Evolutionary conservation across 2,329 filamentous ascomycete genomes (phyloP).

Genomic region (Pezicula carpinea): DNA sequence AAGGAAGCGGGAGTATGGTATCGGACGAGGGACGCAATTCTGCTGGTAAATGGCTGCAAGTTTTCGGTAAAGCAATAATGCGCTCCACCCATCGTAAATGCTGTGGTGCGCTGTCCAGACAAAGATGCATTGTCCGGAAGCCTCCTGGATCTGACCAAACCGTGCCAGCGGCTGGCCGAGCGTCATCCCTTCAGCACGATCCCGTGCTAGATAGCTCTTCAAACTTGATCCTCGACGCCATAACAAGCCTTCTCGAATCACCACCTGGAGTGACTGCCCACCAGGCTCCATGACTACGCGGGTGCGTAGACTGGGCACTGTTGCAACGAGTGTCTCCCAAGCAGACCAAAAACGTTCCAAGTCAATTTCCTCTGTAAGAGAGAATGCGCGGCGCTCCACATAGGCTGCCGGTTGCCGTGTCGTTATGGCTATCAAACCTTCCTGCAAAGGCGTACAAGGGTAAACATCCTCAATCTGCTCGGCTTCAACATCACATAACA

Average conservation of each 20-base stretch:
- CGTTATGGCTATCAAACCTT: constrained; percentile 34
- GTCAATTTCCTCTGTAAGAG: constrained; percentile 9
- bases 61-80: constrained; percentile 1
- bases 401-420: constrained; percentile 33
- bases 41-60: not conserved
- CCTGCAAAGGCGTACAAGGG: constrained; percentile 37
- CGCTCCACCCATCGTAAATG: constrained; percentile 10
- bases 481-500: not conserved
- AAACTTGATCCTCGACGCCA: constrained; percentile 4
- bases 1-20: not conserved
- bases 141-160: constrained; percentile 3
- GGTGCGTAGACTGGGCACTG: constrained; percentile 28
- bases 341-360: constrained; percentile 16
- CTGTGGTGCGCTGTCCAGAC: constrained; percentile 13
- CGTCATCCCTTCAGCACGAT: not conserved
- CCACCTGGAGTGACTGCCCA: constrained; percentile 9
- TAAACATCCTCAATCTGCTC: constrained; percentile 29
- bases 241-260: constrained; percentile 4
- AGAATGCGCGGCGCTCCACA: constrained; percentile 15
- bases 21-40: not conserved
- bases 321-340: constrained; percentile 19
- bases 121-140: constrained; percentile 3
- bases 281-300: constrained; percentile 18
- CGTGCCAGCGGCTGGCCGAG: constrained; percentile 5
- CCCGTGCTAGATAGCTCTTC: constrained; percentile 10